Base-by-base conservation (phyloP, 257 asterid genomes). In the Petunia secreta region DNA sequence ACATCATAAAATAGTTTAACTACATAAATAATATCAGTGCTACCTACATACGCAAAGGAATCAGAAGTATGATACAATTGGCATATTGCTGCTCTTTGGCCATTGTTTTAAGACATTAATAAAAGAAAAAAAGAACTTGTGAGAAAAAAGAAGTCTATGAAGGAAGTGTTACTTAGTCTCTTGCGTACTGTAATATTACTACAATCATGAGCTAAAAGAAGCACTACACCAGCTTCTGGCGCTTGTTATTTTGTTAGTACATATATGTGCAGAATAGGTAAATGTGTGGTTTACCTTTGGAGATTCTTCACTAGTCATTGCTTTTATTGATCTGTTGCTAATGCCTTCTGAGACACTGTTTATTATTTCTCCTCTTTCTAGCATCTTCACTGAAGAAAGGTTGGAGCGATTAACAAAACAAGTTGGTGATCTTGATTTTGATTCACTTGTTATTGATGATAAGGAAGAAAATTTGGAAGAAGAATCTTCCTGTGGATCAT, bases 321-420 rank as follows among this genome's bases (percentile, higher is more conserved):
- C 79, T 80, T 60, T 54, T 68, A 57, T 57, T 78, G 73, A 44
- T 57, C 82, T 83, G 75, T 79, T 43, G 48, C 39, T 25, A 43
- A 46, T 73, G 62, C 63, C 46, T 48, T 25, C 59, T 69, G 77
- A 69, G 8, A 11, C 9, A 34, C 62, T 71, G 34, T 67, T 67
- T 15, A 37, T 11, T 48, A n/a, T 63, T 79, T 44, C 53, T 82
- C 82, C 82, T 62, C 80, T 53, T 73, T 82, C 85, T 83, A 96
- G 99, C 91, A 92, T 96, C 85, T 94, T 96, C 75, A 85, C 88
- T 38, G 98, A 96, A 86, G 99, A 96, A 90, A 92, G 99, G 84
- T 80, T 96, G 89, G 98, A 90, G 80, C 88, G 97, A 43, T 82
- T 96, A 60, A 91, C 95, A 40, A 92, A 91, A 87, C 95, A 89